Evolutionary conservation across 2,329 filamentous ascomycete species (phyloP), one percentile per base, ranked within the genome.

Genomic region (Trichoderma brevicompactum): DNA sequence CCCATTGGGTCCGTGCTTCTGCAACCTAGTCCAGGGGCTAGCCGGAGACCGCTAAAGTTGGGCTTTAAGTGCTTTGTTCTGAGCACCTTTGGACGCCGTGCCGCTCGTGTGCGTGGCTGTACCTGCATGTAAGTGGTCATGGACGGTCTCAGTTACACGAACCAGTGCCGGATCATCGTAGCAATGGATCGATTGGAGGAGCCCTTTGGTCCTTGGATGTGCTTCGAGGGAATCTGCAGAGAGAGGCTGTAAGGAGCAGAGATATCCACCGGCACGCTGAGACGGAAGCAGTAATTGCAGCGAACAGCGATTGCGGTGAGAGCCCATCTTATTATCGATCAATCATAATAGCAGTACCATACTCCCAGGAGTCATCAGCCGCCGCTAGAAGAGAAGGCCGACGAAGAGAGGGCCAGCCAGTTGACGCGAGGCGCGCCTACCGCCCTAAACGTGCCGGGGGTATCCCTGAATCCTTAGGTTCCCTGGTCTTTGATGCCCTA

Each of bases 51-150:
- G 28, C 52, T n/a, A 55, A 41, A n/a, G 36, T 41, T 46, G 53
- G 53, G 34, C 34, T 38, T 49, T 59, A n/a, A 23, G 15, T 49
- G 44, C 43, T 17, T 59, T 34, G 54, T 23, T 34, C n/a, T 34
- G 54, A 56, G 38, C 40, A 41, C 38, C 23, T 44, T 28, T 34
- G 2, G 5, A 28, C 23, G 54, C 28, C 23, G 19, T 44, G 49
- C 49, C 46, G 56, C 64, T 65, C 64, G 64, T 48, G 64, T 65
- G 64, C 48, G 34, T 64, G 50, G 32, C 44, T 40, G 64, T 65
- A 65, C 64, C 64, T 65, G 64, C 64, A 49, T 62, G 38, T 61
- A 28, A 10, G 46, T 28, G 32, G 63, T 46, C 38, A 49, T 15
- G 28, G 38, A 53, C 53, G 59, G 13, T 43, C 28, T 54, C 34